Conservation (phyloP, 345 rosid species). For the Stellera chamaejasme region DNA sequence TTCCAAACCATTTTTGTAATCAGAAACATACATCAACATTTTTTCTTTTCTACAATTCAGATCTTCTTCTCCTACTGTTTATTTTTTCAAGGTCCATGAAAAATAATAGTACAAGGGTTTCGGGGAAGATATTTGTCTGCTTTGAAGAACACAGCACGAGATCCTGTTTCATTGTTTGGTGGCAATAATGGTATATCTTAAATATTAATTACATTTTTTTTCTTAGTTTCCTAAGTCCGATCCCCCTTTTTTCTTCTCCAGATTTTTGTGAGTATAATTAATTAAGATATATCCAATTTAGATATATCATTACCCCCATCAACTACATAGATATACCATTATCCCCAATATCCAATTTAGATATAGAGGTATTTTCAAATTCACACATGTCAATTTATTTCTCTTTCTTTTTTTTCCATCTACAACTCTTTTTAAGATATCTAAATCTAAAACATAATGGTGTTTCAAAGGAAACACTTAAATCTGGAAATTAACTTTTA, state of each 20-base stretch:
- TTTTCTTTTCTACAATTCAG: constrained; percentile 17
- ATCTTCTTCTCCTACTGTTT: neutral
- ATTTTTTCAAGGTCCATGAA: neutral
- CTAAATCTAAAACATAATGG: no score
- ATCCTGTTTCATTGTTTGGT: constrained; percentile 21
- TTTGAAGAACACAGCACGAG: constrained; percentile 28
- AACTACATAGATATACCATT: no score
- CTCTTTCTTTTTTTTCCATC: constrained; percentile 10
- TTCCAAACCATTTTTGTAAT: constrained; percentile 23
- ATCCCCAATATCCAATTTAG: no score
- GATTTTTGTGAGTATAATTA: no score
- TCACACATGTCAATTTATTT: neutral
- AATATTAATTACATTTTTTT: neutral
- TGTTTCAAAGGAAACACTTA: no score
- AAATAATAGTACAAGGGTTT: constrained; percentile 3
- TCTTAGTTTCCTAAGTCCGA: no score
- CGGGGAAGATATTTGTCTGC: constrained; percentile 22
- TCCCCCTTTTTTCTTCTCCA: no score
- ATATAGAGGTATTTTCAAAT: neutral
- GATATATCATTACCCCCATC: no score
- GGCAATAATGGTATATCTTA: constrained; percentile 5
- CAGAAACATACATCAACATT: constrained; percentile 10
- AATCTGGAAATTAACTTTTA: no score
- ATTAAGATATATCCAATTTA: no score
- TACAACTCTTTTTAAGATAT: neutral